These are phyloP conservation scores for Globisporangium takayamanum DNA, from an alignment of 352 stramenopile genomes.

Conservation along the genomic window DNA sequence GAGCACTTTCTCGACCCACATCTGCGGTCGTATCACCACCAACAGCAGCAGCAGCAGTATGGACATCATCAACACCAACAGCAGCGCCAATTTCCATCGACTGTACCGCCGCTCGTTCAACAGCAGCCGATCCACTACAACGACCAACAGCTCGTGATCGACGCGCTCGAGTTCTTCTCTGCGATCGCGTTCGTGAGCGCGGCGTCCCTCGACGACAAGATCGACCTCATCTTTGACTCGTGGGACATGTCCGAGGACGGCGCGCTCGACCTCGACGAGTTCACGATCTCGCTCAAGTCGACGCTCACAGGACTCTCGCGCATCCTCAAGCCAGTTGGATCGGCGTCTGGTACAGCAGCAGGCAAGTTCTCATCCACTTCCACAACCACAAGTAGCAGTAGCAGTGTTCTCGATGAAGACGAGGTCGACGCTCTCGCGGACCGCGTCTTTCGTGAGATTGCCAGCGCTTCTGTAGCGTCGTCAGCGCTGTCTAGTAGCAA, in stretches of 20 bases:
- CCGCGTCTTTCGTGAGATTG: conserved; percentile 62
- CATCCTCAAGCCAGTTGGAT: conserved; percentile 34
- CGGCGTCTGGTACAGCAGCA: neutral
- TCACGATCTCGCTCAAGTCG: conserved; percentile 86
- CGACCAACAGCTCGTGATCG: conserved; percentile 28
- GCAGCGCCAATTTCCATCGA: neutral
- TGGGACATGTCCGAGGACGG: conserved; percentile 85
- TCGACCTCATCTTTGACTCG: conserved; percentile 80
- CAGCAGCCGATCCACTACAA: neutral
- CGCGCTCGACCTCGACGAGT: conserved; percentile 71
- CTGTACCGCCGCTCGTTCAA: neutral
- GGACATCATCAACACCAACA: neutral
- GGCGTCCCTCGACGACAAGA: conserved; percentile 61
- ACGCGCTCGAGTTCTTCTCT: conserved; percentile 77
- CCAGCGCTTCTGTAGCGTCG: conserved; percentile 18
- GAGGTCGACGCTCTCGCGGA: conserved; percentile 59
- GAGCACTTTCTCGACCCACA: conserved; percentile 46
- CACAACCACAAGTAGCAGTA: neutral
- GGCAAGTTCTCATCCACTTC: neutral
- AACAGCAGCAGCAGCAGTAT: conserved; percentile 16
- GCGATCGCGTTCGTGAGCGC: conserved; percentile 61
- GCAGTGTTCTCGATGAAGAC: conserved; percentile 41
- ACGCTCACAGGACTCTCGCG: conserved; percentile 64
- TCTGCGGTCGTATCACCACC: conserved; percentile 10
- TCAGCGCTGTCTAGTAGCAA: neutral